Evolutionary conservation across 257 asterid species (phyloP).

Genomic region (Nicotiana tabacum): DNA sequence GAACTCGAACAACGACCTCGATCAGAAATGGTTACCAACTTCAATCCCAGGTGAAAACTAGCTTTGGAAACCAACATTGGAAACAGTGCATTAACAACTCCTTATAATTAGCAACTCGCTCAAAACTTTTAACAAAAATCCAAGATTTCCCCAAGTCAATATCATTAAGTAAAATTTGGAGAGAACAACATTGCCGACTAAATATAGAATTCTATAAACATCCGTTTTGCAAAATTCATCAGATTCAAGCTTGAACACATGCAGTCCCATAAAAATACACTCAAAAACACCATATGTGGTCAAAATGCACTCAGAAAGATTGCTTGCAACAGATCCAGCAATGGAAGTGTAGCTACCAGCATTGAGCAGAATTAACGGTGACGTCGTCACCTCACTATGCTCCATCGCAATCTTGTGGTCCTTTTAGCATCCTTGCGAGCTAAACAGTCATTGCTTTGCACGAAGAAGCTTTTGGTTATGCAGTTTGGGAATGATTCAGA

Average conservation of each 20-base stretch:
- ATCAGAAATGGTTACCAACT: too few species aligned
- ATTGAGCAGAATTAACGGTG: conserved; percentile 13
- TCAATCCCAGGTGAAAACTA: too few species aligned
- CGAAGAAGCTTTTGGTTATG: not conserved
- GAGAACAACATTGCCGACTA: not conserved
- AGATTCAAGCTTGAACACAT: not conserved
- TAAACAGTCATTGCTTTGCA: conserved; percentile 18
- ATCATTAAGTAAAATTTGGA: not conserved
- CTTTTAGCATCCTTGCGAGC: conserved; percentile 1
- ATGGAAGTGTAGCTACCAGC: not conserved
- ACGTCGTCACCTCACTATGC: conserved; percentile 3
- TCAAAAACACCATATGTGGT: not conserved
- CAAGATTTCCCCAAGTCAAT: not conserved
- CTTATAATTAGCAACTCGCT: not conserved
- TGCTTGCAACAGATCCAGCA: conserved; percentile 3
- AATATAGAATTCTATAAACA: not conserved
- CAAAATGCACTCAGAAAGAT: not conserved
- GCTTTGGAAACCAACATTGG: too few species aligned
- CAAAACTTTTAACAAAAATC: not conserved
- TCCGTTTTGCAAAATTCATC: not conserved
- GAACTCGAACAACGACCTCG: too few species aligned
- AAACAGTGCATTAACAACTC: not conserved
- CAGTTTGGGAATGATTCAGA: not conserved
- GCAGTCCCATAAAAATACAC: not conserved
- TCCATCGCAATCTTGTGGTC: not conserved